Conservation (phyloP, 179 eudicot species). For the Beta corolliflora region DNA sequence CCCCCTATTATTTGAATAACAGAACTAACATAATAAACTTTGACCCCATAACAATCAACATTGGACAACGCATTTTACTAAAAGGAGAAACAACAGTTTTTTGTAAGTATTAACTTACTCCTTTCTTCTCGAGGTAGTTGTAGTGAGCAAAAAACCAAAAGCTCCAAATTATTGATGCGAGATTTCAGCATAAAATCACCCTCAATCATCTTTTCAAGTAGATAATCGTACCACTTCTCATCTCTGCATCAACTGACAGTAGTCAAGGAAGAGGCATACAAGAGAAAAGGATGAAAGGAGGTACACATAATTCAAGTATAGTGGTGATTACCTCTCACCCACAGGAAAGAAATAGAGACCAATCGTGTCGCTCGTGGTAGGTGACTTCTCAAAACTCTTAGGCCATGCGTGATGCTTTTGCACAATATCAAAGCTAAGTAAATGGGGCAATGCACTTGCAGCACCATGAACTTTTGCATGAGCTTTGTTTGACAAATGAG, state of each 20-base stretch:
- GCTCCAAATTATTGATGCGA: constrained; percentile 34
- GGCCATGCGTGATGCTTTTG: too few relatives aligned
- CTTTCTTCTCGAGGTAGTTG: constrained; percentile 38
- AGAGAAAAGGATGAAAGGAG: background rate
- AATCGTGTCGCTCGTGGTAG: constrained; percentile 34
- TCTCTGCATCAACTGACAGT: constrained; percentile 30
- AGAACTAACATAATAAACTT: too few relatives aligned
- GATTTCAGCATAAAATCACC: constrained; percentile 31
- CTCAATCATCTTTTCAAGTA: constrained; percentile 32
- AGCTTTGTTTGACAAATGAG: constrained; percentile 46
- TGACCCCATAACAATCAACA: too few relatives aligned
- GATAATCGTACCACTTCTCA: constrained; percentile 28
- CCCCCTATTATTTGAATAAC: too few relatives aligned
- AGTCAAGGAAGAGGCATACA: background rate
- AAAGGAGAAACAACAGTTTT: background rate
- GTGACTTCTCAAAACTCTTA: constrained; percentile 23
- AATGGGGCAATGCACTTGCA: constrained; percentile 31
- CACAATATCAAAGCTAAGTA: constrained; percentile 29
- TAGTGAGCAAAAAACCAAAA: constrained; percentile 39
- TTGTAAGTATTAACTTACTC: constrained; percentile 34
- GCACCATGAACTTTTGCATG: constrained; percentile 35
- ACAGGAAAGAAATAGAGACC: constrained; percentile 45
- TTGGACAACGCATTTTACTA: too few relatives aligned
- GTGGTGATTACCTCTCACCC: constrained; percentile 22
- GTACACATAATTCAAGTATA: background rate